Percentiles rank a stretch among this genome's conserved stretches.
Conservation (phyloP, 768 basidiomycete species). For the Kwoniella mangroviensis region DNA sequence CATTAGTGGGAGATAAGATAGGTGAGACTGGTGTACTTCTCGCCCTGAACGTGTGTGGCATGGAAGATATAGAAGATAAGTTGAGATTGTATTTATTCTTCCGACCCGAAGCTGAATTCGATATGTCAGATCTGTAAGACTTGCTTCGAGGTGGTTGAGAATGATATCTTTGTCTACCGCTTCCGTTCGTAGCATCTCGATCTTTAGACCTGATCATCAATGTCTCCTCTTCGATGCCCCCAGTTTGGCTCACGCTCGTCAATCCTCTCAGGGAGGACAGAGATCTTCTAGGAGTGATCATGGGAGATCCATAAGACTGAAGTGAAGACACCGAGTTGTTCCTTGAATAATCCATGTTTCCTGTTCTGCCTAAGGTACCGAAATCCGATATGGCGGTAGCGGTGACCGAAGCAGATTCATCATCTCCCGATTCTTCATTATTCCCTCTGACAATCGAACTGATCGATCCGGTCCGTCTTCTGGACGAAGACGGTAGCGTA, state of each 20-base stretch:
- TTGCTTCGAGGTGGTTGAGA: slow-evolving; percentile 10
- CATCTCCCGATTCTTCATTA: slow-evolving; percentile 19
- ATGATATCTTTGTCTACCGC: not conserved
- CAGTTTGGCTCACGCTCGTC: not conserved
- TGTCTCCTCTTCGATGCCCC: slow-evolving; percentile 1
- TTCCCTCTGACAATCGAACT: not conserved
- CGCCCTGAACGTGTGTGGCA: not conserved
- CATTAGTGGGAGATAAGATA: slow-evolving; percentile 17
- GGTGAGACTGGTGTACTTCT: slow-evolving; percentile 32
- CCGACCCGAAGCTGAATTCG: not conserved
- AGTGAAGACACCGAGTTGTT: slow-evolving; percentile 16
- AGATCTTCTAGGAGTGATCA: slow-evolving; percentile 21
- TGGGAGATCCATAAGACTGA: slow-evolving; percentile 6
- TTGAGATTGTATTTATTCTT: slow-evolving; percentile 2
- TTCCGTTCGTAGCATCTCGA: not conserved
- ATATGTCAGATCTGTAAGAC: slow-evolving; percentile 3
- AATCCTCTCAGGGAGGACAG: slow-evolving; percentile 2
- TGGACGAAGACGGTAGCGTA: not conserved
- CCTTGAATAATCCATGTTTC: slow-evolving; percentile 4
- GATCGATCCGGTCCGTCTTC: slow-evolving; percentile 14
- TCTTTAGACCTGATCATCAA: slow-evolving; percentile 7
- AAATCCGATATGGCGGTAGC: slow-evolving; percentile 42
- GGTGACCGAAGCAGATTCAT: slow-evolving; percentile 32
- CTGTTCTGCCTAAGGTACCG: slow-evolving; percentile 35
- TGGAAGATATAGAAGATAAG: not conserved